Base-by-base conservation (phyloP, 345 rosid genomes). In the Gossypium anomalum region DNA sequence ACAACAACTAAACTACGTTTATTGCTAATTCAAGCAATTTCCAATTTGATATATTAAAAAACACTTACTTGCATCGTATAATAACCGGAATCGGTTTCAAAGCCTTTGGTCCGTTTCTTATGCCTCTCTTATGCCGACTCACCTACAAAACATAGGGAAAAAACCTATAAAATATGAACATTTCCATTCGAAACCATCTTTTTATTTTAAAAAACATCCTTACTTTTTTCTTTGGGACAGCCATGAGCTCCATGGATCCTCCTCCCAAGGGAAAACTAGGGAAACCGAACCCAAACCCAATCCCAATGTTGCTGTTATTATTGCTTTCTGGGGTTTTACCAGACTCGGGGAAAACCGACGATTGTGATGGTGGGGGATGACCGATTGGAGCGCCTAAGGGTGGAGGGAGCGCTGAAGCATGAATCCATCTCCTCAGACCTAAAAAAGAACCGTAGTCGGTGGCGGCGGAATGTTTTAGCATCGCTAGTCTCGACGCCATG, bases 181-280 rank as follows among this genome's bases (percentile, higher is more conserved):
- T 67, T 23, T 27, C 10, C n/a, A 68, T 13, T 23, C 2, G n/a
- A 27, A 27, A 38, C 68, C 58, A 22, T 57, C 0, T 49, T 49
- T 3, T 3, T 23, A 48, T 48, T 23, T 19, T 2, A 20, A 57
- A 19, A 19, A 43, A 19, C 11, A 69, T 49, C 14, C 2, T 70
- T 47, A 89, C 98, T 92, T 86, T 94, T 79, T 73, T 89, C 77
- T 87, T 94, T 20, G 97, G 98, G n/a, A 89, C 97, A 71, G 97
- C 97, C 98, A 94, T 94, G 59, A 94, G 89, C 73, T 94, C 98
- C 94, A 94, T 84, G 73, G 88, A 78, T 68, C 94, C 92, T 65
- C 94, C 92, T 65, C 75, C 84, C 19, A 82, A 76, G 1, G 77
- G 69, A 73, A 84, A 92, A 78, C 71, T 75, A 1, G 89, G 91